Percentiles rank a stretch among this genome's conserved stretches.
phyloP scores from a whole-genome alignment of 495 filamentous ascomycete species.

The Clavariopsis aquatica region DNA sequence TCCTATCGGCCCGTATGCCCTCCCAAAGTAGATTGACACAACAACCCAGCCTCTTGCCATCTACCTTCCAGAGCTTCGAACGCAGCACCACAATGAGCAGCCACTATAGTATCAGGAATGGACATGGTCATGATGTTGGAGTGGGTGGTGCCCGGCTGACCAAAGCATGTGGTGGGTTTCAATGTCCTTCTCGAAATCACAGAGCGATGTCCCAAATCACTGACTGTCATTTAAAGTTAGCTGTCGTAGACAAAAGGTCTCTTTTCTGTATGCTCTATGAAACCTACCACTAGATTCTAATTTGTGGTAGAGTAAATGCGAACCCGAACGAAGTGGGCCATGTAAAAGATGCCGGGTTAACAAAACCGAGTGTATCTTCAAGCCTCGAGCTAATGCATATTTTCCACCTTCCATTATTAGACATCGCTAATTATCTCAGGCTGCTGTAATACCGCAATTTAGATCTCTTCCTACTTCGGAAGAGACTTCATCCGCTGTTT shows the following conservation, averaged over 20 bases:
- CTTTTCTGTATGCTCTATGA: background rate
- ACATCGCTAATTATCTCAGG: too few species aligned
- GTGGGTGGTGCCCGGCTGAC: background rate
- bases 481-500: background rate
- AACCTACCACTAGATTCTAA: background rate
- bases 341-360: slow-evolving; percentile 1
- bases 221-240: too few species aligned
- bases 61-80: too few species aligned
- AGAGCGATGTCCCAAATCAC: background rate
- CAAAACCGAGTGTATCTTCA: slow-evolving; percentile 7
- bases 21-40: too few species aligned
- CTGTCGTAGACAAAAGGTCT: background rate
- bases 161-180: slow-evolving; percentile 3
- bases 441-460: too few species aligned
- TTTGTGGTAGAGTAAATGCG: background rate
- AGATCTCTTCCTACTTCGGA: too few species aligned
- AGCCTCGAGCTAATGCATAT: slow-evolving; percentile 5
- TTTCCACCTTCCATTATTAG: background rate
- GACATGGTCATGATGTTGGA: background rate
- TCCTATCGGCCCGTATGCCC: too few species aligned
- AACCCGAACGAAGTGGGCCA: slow-evolving; percentile 3
- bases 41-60: too few species aligned
- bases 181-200: background rate
- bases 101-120: background rate
- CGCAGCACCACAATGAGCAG: slow-evolving; percentile 8